Conservation (phyloP, 2,329 filamentous ascomycete species). For the Penicillium sp. region DNA sequence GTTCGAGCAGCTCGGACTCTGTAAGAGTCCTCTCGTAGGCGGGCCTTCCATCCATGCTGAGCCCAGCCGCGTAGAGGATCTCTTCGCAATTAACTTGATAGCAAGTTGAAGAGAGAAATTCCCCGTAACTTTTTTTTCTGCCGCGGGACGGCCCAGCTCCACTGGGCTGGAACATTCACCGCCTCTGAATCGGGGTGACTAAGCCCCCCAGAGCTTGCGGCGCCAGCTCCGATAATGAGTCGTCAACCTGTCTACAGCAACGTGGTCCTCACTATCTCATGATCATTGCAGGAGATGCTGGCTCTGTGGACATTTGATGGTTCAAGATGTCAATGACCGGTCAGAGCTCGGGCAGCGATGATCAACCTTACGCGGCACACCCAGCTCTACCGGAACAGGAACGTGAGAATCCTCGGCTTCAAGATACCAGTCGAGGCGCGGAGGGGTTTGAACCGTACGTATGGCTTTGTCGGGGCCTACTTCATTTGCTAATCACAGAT, state of each 20-base stretch:
- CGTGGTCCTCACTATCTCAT: constrained; percentile 13
- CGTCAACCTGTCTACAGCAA: constrained; percentile 6
- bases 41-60: constrained; percentile 48
- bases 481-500: constrained; percentile 13
- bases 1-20: constrained; percentile 58
- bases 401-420: constrained; percentile 26
- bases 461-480: neutral
- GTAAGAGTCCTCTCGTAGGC: constrained; percentile 59
- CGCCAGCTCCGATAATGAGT: constrained; percentile 24
- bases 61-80: constrained; percentile 43
- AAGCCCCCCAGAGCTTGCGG: constrained; percentile 37
- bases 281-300: constrained; percentile 26
- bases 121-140: constrained; percentile 44
- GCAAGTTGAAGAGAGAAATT: constrained; percentile 37
- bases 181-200: constrained; percentile 37
- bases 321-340: constrained; percentile 36
- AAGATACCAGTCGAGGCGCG: constrained; percentile 33
- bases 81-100: constrained; percentile 25
- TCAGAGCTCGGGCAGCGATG: constrained; percentile 26
- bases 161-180: constrained; percentile 34
- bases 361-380: constrained; percentile 19
- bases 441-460: constrained; percentile 47
- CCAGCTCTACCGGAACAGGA: constrained; percentile 23
- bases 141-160: constrained; percentile 38
- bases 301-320: constrained; percentile 30